These are phyloP conservation scores for Agarophyton chilense DNA, from an alignment of 23 red algal species.

Conservation along the genomic window DNA sequence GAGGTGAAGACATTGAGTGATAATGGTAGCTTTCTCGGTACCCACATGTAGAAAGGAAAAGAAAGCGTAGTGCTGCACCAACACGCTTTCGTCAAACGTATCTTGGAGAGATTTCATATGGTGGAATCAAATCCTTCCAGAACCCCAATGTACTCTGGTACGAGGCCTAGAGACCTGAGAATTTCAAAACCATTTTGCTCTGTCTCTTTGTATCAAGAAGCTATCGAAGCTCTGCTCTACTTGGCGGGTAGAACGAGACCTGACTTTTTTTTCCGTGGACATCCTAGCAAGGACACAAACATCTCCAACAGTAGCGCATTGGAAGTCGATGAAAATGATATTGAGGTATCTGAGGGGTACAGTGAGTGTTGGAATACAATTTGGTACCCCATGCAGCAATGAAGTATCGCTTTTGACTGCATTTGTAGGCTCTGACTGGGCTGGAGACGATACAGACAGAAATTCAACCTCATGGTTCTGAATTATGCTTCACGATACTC, in stretches of 20 bases:
- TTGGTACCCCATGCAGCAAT: neutral
- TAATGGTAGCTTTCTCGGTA: neutral
- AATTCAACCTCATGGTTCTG: conserved; percentile 18
- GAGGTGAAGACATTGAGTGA: neutral
- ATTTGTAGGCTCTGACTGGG: conserved; percentile 42
- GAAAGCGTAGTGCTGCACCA: neutral
- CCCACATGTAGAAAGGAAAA: neutral
- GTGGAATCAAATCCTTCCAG: neutral
- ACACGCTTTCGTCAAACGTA: neutral
- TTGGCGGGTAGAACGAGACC: conserved; percentile 16
- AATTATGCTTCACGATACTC: neutral
- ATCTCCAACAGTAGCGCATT: conserved; percentile 8
- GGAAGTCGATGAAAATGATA: conserved; percentile 18
- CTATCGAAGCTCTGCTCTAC: conserved; percentile 46
- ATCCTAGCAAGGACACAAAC: neutral
- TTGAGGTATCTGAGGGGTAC: conserved; percentile 40
- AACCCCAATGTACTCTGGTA: neutral
- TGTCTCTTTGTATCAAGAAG: neutral
- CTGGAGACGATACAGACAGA: conserved; percentile 15
- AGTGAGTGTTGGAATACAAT: neutral
- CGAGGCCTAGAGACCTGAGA: neutral
- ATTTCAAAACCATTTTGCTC: neutral
- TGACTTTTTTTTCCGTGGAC: conserved; percentile 19
- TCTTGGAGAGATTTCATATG: conserved; percentile 16
- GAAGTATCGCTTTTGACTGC: neutral